phyloP scores from a whole-genome alignment of 768 basidiomycete genomes.

The Naematelia encephala region DNA sequence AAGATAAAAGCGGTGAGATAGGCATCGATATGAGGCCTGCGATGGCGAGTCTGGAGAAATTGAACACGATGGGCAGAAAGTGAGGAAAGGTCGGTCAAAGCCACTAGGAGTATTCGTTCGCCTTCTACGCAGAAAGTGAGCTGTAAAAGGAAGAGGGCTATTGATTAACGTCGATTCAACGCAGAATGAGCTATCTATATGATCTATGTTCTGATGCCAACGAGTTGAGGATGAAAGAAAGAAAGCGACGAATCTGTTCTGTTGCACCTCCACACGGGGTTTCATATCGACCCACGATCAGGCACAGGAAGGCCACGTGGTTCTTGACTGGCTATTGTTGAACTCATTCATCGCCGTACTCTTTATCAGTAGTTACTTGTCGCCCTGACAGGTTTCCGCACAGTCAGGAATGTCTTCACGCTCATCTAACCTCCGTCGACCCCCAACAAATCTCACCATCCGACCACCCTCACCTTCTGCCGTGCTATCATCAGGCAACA shows the following conservation, averaged over 20 bases:
- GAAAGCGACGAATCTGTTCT: too few relatives aligned
- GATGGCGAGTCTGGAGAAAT: too few relatives aligned
- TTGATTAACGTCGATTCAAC: too few relatives aligned
- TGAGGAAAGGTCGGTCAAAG: not conserved
- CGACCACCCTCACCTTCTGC: not conserved
- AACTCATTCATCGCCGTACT: not conserved
- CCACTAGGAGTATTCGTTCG: too few relatives aligned
- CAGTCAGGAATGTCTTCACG: not conserved
- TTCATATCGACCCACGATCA: too few relatives aligned
- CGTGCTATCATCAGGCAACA: not conserved
- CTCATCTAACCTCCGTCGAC: not conserved
- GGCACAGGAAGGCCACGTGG: too few relatives aligned
- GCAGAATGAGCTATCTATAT: too few relatives aligned
- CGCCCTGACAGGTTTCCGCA: not conserved
- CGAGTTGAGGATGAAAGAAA: too few relatives aligned
- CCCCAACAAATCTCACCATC: not conserved
- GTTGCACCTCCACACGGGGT: too few relatives aligned
- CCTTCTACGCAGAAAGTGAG: too few relatives aligned
- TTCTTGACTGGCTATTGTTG: not conserved
- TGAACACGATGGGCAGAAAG: constrained; percentile 1
- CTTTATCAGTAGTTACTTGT: not conserved
- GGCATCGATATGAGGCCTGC: constrained; percentile 12
- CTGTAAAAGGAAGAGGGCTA: too few relatives aligned
- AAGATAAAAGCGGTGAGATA: constrained; percentile 23
- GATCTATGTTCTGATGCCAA: too few relatives aligned